Base-by-base conservation (phyloP, 208 protist species). In the Acanthamoeba lenticulata region DNA sequence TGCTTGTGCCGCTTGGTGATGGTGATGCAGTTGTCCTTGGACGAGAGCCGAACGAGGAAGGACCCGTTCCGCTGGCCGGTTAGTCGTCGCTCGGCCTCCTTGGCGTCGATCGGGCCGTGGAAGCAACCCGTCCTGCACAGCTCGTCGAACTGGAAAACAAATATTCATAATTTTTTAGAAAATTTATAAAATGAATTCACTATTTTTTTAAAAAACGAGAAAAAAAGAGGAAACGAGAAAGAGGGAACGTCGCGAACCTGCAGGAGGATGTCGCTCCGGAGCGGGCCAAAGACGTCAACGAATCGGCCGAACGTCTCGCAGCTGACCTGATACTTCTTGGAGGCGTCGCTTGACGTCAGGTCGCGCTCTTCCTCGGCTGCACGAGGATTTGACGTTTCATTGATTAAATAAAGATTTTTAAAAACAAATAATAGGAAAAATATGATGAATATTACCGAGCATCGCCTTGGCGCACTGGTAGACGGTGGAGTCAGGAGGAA, bases 1-100 rank as follows among this genome's bases (percentile, higher is more conserved):
- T 85, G 74, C 74, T 85, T 85, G 74, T 85, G 74, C 74, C 74
- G 40, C 32, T 85, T 85, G n/a, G 74, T 85, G 38, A 85, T 85
- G 42, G 74, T 24, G 32, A 85, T 85, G 74, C 74, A 85, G 74
- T 85, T 85, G 45, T 85, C 74, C n/a, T 85, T 85, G 42, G 74
- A 85, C n/a, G 74, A 85, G 38, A 85, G 74, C 27, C 74, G 74
- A 36, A 85, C 32, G 74, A 85, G 74, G 42, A 57, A 85, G 27
- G 42, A 85, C 21, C 74, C 74, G 42, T 40, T 85, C 55, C 74
- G 74, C 27, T n/a, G n/a, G 32, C 74, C 74, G 6, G 74, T 85
- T 55, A 85, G 34, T 85, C 74, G 42, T 38, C 74, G 74, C 24
- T 85, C 74, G 74, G 74, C 74, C 74, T 85, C 74, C 74, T 85